phyloP scores from a whole-genome alignment of 768 basidiomycete species.

The Leccinum boreale region DNA sequence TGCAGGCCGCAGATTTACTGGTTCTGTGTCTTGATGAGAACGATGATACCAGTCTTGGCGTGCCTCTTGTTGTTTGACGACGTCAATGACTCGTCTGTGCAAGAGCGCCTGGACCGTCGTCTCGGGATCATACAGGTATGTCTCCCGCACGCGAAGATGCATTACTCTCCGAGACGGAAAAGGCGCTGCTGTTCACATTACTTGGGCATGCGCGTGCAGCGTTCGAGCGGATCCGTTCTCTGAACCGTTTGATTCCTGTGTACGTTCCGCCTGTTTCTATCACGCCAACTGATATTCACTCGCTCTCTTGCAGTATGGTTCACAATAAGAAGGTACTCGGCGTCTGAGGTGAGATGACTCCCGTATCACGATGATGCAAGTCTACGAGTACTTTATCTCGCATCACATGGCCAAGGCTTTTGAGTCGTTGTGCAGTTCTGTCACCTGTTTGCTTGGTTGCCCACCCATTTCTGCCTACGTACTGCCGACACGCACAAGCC shows the following conservation, averaged over 20 bases:
- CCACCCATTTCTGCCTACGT: constrained; percentile 53
- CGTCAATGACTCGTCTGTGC: constrained; percentile 2
- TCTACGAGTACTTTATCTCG: constrained; percentile 34
- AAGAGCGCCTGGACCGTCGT: constrained; percentile 18
- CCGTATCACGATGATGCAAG: no score
- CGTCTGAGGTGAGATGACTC: constrained; percentile 89
- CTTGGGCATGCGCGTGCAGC: constrained; percentile 22
- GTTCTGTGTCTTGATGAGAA: constrained; percentile 16
- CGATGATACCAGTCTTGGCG: constrained; percentile 19
- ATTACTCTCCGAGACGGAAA: constrained; percentile 7
- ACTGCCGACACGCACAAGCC: constrained; percentile 65
- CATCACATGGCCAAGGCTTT: constrained; percentile 85
- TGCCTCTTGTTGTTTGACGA: constrained; percentile 17
- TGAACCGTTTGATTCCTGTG: constrained; percentile 92
- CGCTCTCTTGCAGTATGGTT: constrained; percentile 68
- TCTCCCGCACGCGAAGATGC: constrained; percentile 5
- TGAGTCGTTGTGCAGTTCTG: no score
- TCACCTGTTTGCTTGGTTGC: no score
- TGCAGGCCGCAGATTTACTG: constrained; percentile 11
- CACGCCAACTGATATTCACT: not conserved
- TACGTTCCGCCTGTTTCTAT: constrained; percentile 30
- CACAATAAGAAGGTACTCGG: constrained; percentile 93
- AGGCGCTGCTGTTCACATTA: constrained; percentile 12
- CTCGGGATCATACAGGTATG: constrained; percentile 14
- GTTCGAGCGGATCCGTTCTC: constrained; percentile 50